A percentile compares a stretch with the other conserved stretches of the same genome.
Conservation (phyloP, 176 grass and related monocot species). For the Canna indica region DNA sequence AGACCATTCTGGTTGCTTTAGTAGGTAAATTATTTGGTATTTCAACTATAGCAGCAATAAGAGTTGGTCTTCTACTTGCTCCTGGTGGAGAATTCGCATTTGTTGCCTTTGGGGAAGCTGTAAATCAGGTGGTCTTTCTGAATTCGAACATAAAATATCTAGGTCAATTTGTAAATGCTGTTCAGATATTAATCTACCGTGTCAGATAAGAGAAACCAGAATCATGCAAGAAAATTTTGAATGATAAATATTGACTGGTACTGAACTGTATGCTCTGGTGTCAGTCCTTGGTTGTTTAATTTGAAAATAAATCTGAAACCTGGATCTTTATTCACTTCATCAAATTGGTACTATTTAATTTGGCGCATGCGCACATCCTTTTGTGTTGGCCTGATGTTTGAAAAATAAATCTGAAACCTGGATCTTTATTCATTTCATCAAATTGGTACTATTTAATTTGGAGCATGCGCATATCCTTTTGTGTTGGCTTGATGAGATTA, state of each 20-base stretch:
- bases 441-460: background rate
- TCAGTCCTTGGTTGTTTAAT: background rate
- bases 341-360: too few relatives aligned
- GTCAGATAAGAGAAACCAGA: too few relatives aligned
- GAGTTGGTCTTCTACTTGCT: conserved; percentile 87
- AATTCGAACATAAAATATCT: too few relatives aligned
- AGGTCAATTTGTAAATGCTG: too few relatives aligned
- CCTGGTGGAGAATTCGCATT: conserved; percentile 99
- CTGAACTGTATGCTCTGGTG: background rate
- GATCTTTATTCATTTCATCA: background rate
- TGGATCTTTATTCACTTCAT: too few relatives aligned
- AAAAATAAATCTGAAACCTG: too few relatives aligned
- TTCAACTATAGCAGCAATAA: conserved; percentile 75
- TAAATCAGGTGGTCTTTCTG: conserved; percentile 67
- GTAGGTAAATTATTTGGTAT: conserved; percentile 88
- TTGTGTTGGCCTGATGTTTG: too few relatives aligned
- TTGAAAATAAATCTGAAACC: too few relatives aligned
- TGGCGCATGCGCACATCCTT: too few relatives aligned
- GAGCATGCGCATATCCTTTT: background rate
- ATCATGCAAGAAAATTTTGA: background rate
- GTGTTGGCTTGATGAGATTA: too few relatives aligned
- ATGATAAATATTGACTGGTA: background rate
- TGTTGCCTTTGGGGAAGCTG: conserved; percentile 97
- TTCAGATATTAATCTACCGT: too few relatives aligned
- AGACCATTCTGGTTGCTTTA: conserved; percentile 75